Percentiles rank a stretch among this genome's conserved stretches.
Conservation (phyloP, 441 rosid species). For the Capsella rubella region DNA sequence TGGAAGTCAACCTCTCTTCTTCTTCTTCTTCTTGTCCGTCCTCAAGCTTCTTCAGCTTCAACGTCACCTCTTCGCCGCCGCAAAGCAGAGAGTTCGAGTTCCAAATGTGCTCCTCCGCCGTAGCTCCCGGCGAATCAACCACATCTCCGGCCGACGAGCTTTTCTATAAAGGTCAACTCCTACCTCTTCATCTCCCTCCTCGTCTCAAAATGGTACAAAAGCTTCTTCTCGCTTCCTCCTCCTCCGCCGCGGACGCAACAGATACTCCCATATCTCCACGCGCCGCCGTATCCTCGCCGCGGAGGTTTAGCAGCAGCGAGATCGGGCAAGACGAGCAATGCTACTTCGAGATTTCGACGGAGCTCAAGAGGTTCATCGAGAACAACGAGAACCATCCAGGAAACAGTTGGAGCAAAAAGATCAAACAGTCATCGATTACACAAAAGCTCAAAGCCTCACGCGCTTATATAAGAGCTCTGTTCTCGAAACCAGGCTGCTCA, state of each 20-base stretch:
- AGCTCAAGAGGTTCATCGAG: slow-evolving; percentile 45
- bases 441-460: slow-evolving; percentile 78
- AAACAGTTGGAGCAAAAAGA: slow-evolving; percentile 62
- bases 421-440: slow-evolving; percentile 58
- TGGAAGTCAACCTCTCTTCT: slow-evolving; percentile 69
- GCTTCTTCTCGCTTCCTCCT: slow-evolving; percentile 61
- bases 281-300: slow-evolving; percentile 53
- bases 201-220: slow-evolving; percentile 77
- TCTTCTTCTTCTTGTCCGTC: slow-evolving; percentile 41
- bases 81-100: slow-evolving; percentile 83
- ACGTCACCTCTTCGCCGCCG: slow-evolving; percentile 58
- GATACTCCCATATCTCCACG: slow-evolving; percentile 40
- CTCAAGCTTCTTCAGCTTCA: slow-evolving; percentile 51
- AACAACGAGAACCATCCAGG: slow-evolving; percentile 43
- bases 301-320: slow-evolving; percentile 59
- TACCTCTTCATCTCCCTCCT: slow-evolving; percentile 94
- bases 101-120: slow-evolving; percentile 64
- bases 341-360: slow-evolving; percentile 70
- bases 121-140: slow-evolving; percentile 45
- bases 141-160: slow-evolving; percentile 91
- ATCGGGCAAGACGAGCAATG: slow-evolving; percentile 56
- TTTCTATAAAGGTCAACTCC: slow-evolving; percentile 91
- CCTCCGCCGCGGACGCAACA: slow-evolving; percentile 18
- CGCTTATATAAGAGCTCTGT: slow-evolving; percentile 66
- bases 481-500: slow-evolving; percentile 61